Base-by-base conservation (phyloP, 2,329 filamentous ascomycete species). In the Didymella pomorum region DNA sequence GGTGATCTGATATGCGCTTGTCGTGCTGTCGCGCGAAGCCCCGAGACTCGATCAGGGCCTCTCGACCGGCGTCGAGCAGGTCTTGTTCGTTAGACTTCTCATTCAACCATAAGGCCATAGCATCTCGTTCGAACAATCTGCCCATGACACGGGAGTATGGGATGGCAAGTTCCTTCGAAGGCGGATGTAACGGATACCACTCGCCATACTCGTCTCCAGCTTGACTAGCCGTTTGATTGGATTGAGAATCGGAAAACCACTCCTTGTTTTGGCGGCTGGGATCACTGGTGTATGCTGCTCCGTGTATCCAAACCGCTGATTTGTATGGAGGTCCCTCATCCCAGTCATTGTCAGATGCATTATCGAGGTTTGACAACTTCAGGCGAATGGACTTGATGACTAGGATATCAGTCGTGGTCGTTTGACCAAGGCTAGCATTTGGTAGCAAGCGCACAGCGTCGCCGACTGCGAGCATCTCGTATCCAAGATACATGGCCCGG, bases 401-500 rank as follows among this genome's bases (percentile, higher is more conserved):
- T 66, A 88, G 71, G 16, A 87, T 78, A 52, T 88, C 84, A 0
- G 78, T 81, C 6, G 81, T 79, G 1, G 61, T 56, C 1, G 65
- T 46, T 1, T 71, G 53, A 18, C 58, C 55, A 41, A 33, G 43
- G 1, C 21, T 51, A 1, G 39, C 25, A 52, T 65, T 66, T 2
- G 73, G 76, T 0, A 73, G 56, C 3, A 89, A 70, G 5, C 85
- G 83, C 2, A 87, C 80, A 0, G 78, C 74, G 59, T 89, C 86
- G 1, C 84, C 84, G 4, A 82, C 69, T 5, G 79, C 74, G 11
- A 88, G 68, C 28, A 87, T 73, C 65, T 89, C 86, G 3, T 82
- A 68, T 0, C 86, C 86, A 2, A 88, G 69, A 60, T 81, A 87
- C 7, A 87, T 78, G 0, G 82, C 85, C 47, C 79, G 78, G 56